Conservation (phyloP, 2,329 filamentous ascomycete genomes). For the Pseudogymnoascus sp. region DNA sequence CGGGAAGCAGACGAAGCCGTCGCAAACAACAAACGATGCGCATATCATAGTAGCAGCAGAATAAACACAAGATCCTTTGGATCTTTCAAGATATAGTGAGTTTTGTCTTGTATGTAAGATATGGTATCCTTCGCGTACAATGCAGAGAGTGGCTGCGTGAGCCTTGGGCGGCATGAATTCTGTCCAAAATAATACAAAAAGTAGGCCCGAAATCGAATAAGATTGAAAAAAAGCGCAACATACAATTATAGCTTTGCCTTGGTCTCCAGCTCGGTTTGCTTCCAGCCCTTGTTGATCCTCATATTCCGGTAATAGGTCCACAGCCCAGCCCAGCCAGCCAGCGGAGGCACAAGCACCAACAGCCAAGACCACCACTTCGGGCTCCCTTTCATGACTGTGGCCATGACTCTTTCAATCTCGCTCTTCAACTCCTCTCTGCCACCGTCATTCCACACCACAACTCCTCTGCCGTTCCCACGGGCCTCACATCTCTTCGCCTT, state of each 20-base stretch:
- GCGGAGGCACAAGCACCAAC: conserved; percentile 60
- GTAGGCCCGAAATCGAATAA: not conserved
- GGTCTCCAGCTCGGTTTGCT: conserved; percentile 46
- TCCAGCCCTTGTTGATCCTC: conserved; percentile 63
- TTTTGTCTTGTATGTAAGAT: not conserved
- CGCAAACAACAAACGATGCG: not conserved
- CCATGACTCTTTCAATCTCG: conserved; percentile 60
- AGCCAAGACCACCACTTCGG: conserved; percentile 60
- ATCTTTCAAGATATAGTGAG: not conserved
- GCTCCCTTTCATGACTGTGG: conserved; percentile 50
- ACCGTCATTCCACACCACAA: conserved; percentile 88
- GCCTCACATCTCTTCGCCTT: conserved; percentile 71
- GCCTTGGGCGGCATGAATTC: not conserved
- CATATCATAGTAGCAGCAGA: not conserved
- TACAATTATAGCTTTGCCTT: conserved; percentile 47
- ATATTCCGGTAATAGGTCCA: conserved; percentile 69
- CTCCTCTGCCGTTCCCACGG: conserved; percentile 54
- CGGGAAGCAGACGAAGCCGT: not conserved
- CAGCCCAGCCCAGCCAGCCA: conserved; percentile 58
- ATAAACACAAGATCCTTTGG: not conserved
- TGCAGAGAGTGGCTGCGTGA: not conserved
- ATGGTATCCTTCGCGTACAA: not conserved
- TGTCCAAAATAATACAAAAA: not conserved
- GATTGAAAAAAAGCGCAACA: not conserved
- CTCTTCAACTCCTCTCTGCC: conserved; percentile 59